These are phyloP conservation scores for Ocimum tenuiflorum DNA, from an alignment of 257 asterid species.

Conservation along the genomic window DNA sequence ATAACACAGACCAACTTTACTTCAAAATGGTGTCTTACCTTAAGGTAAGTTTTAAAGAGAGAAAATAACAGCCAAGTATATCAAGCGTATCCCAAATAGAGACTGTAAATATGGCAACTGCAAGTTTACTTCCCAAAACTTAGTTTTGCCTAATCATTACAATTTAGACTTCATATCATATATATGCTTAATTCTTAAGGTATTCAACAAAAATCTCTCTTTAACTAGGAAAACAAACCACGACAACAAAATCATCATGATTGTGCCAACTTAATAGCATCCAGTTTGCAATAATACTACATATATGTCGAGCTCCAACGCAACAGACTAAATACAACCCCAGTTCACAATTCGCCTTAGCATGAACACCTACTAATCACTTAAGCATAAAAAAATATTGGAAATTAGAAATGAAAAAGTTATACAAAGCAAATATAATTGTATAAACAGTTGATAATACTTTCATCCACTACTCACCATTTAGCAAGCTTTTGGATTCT, in stretches of 20 bases:
- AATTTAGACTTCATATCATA: background rate
- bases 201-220: no score
- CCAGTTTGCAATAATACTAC: background rate
- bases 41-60: background rate
- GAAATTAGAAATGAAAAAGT: no score
- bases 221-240: no score
- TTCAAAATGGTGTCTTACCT: constrained; percentile 16
- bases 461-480: constrained; percentile 49
- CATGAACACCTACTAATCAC: background rate
- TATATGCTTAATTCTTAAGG: no score
- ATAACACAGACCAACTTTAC: constrained; percentile 8
- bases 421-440: no score
- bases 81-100: background rate
- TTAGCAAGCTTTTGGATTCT: constrained; percentile 90
- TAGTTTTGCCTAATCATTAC: background rate
- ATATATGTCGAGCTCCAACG: background rate
- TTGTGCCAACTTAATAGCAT: background rate
- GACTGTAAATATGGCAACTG: no score
- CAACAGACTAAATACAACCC: background rate
- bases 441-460: no score
- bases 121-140: background rate
- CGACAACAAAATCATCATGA: no score
- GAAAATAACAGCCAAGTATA: background rate
- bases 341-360: background rate
- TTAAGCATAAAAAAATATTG: no score